Base-by-base conservation (phyloP, 345 rosid species). In the Aquilaria yunnanensis region DNA sequence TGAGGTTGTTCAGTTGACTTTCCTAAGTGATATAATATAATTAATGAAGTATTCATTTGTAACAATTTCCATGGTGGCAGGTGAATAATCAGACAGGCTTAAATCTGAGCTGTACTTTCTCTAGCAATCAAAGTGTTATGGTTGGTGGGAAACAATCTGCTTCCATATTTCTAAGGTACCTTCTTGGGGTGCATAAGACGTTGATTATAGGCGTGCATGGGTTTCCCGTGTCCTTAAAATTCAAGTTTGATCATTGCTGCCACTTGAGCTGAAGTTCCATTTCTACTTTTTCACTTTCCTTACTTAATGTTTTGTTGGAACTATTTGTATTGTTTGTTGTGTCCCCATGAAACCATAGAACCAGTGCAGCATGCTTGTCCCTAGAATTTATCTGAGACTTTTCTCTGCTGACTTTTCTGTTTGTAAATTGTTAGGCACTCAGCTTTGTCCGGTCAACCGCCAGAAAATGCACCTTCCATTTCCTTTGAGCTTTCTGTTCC, bases 51-150 rank as follows among this genome's bases (percentile, higher is more conserved):
- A 32, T 62, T 32, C 31, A 30, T 37, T 32, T 56, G 45, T 50
- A 14, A 65, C 29, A 3, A 34, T 64, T 9, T 67, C 47, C 52
- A 41, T 53, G 32, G 16, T 68, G 66, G 60, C 89, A 92, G 98
- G 88, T 92, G 70, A 89, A 92, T 67, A 92, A 92, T 80, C 88
- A 77, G 67, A 70, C 91, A 53, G 83, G 90, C 66, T 75, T 90
- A 64, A 80, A 75, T 70, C 88, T 87, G 77, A 74, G 71, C 55
- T 89, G 93, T 64, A 68, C 76, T 51, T 85, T 89, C 70, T 63
- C 70, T 65, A 75, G 77, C 72, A 75, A 84, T 53, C 89, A 75
- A 73, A 76, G 70, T 74, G 80, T 79, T 65, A 77, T 79, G 60
- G 60, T 92, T 56, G 78, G 86, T 45, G 68, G 81, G 67, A 81